These are phyloP conservation scores for Myriosclerotinia scirpicola DNA, from an alignment of 2,329 filamentous ascomycete species.

Conservation along the genomic window DNA sequence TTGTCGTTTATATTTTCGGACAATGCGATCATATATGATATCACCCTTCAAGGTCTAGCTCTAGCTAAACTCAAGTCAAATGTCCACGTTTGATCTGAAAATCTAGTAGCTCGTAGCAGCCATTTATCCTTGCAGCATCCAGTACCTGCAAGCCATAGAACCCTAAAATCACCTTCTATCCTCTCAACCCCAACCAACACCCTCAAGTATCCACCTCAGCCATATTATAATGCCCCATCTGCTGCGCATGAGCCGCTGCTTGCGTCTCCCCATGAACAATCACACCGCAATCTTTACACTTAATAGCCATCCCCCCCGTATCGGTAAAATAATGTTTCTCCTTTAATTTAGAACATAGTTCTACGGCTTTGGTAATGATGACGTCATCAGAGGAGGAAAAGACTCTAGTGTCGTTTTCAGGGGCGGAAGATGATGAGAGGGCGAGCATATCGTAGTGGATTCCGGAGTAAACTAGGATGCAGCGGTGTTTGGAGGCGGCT, in stretches of 20 bases:
- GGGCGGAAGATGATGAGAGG: constrained; percentile 60
- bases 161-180: no score
- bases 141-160: neutral
- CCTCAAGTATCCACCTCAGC: constrained; percentile 46
- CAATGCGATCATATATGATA: neutral
- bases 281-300: constrained; percentile 72
- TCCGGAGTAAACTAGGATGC: constrained; percentile 84
- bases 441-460: constrained; percentile 91
- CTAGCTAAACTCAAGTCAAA: neutral
- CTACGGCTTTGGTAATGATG: constrained; percentile 66
- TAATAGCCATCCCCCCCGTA: constrained; percentile 74
- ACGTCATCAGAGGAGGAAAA: constrained; percentile 59
- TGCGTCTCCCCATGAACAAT: constrained; percentile 65
- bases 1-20: neutral
- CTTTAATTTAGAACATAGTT: constrained; percentile 65
- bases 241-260: constrained; percentile 60
- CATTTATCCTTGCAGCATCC: neutral
- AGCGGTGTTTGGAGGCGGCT: constrained; percentile 47
- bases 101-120: neutral
- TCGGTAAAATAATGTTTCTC: constrained; percentile 84
- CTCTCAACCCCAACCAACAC: neutral
- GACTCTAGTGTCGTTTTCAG: constrained; percentile 62
- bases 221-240: constrained; percentile 61
- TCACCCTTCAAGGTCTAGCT: neutral
- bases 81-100: no score